Base-by-base conservation (phyloP, 2,329 filamentous ascomycete genomes). In the Meredithiella fracta region DNA sequence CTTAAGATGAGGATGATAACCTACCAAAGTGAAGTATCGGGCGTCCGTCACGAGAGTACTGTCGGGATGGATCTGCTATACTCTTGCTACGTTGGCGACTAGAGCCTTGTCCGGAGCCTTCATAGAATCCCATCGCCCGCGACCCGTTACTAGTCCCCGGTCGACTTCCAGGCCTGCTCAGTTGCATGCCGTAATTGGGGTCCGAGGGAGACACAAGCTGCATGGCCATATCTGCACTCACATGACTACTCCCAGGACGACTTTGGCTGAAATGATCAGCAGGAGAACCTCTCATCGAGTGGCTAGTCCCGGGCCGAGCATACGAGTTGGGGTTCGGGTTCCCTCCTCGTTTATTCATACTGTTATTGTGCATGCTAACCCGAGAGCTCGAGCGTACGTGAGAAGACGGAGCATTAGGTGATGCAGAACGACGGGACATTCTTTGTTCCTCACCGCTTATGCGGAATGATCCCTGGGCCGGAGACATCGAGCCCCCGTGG, bases 21-120 rank as follows among this genome's bases (percentile, higher is more conserved):
- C 82, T 77, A 97, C 92, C 88, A 71, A 91, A 96, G 70, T 96
- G 88, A 65, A 97, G 67, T 65, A 97, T 91, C 37, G 86, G 82
- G 59, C 86, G 80, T 29, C 92, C 91, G 66, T 96, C 89, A 60
- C 81, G 79, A 3, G 87, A 95, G 63, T 86, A 88, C 63, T 90
- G 85, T 62, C 86, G 76, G n/a, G 82, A 80, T 25, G 79, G 76
- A 63, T 92, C 85, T n/a, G 85, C 88, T 59, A 92, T 76, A 64
- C 89, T 95, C 73, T 91, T 88, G 68, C 89, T 95, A 61, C 83
- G 72, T 61, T 77, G 74, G 59, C 78, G 70, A 60, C 66, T 70
- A 20, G 71, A 54, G 1, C 40, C 67, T 51, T 67, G 64, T 3
- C 73, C 71, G 7, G 67, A 67, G 3, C 73, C 74, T 37, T 79